Evolutionary conservation across 2,329 filamentous ascomycete genomes (phyloP), one percentile per base, ranked within the genome.

Genomic region (Gyromitra esculenta): DNA sequence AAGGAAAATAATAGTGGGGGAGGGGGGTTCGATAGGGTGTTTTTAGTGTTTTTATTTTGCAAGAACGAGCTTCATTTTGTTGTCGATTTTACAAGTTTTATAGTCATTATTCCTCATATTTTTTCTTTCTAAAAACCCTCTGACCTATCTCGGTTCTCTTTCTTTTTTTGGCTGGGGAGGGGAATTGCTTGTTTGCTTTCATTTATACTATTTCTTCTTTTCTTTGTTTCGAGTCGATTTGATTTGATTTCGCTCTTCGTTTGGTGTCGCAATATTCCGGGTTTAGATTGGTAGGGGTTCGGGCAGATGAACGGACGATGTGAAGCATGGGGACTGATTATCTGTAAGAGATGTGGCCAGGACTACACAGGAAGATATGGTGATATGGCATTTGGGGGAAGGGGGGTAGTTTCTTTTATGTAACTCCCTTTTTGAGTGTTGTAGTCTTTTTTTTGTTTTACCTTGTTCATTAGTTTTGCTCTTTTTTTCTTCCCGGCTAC

Each of bases 251-350:
- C 64, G 72, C 72, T 75, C 48, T 71, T 74, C 43, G 59, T 70
- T 75, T 75, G 57, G 72, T 75, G 50, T 75, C 68, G 56, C 56
- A 31, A 69, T 54, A 62, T 74, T 67, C 50, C 52, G 60, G 70
- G 70, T 73, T 73, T 73, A 73, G 70, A 73, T 73, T 73, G 70
- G 70, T 73, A 68, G 54, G 70, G 70, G 70, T 66, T 73, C 59
- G 59, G 62, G 66, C 41, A 57, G 70, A 64, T 73, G 45, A 45
- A 41, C 41, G 52, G 50, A 69, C 54, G 50, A 73, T 48, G 41
- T 73, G 52, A 73, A 57, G 50, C n/a, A 59, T 64, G 60, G 62
- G 57, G 31, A 21, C 43, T 72, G 59, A 57, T 72, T 64, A 35
- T 56, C 50, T 72, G 68, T 63, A 64, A 72, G 70, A 54, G 62